phyloP scores from a whole-genome alignment of 1,284 basidiomycete genomes.

The Ganoderma lingzhi region DNA sequence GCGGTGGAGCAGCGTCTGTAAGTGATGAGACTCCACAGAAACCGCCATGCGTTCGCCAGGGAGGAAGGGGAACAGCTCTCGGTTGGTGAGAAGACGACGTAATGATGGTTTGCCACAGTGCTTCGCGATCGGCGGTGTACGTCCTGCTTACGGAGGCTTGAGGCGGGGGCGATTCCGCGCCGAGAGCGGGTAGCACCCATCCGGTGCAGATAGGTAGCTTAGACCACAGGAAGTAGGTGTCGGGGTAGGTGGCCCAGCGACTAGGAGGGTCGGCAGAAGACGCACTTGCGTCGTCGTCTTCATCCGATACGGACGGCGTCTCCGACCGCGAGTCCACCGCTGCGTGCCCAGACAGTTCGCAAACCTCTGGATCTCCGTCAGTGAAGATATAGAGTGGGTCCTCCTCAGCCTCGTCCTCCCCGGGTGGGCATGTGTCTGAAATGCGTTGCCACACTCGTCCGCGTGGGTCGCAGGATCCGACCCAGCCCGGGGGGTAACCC shows the following conservation, averaged over 20 bases:
- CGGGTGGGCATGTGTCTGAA: conserved; percentile 25
- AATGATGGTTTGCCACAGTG: conserved; percentile 49
- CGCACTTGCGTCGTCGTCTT: neutral
- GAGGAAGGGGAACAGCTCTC: conserved; percentile 33
- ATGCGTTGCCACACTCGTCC: conserved; percentile 53
- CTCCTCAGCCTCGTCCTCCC: conserved; percentile 35
- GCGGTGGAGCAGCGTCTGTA: neutral
- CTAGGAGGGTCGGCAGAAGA: conserved; percentile 20
- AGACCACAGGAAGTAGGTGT: conserved; percentile 63
- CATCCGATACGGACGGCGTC: conserved; percentile 13
- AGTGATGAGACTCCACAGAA: conserved; percentile 28
- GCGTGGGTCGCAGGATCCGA: conserved; percentile 57
- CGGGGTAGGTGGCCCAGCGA: conserved; percentile 72
- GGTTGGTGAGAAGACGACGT: conserved; percentile 29
- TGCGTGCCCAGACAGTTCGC: conserved; percentile 32
- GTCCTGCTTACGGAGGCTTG: conserved; percentile 40
- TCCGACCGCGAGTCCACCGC: conserved; percentile 29
- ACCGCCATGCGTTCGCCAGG: conserved; percentile 39
- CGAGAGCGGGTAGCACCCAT: conserved; percentile 42
- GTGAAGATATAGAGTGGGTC: conserved; percentile 47
- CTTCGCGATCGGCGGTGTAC: conserved; percentile 48
- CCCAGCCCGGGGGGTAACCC: conserved; percentile 83
- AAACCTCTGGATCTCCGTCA: conserved; percentile 47
- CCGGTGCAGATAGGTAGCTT: conserved; percentile 64
- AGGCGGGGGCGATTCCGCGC: conserved; percentile 20